Evolutionary conservation across 164 flowering plant genomes (phyloP).

Genomic region (Protea cynaroides): DNA sequence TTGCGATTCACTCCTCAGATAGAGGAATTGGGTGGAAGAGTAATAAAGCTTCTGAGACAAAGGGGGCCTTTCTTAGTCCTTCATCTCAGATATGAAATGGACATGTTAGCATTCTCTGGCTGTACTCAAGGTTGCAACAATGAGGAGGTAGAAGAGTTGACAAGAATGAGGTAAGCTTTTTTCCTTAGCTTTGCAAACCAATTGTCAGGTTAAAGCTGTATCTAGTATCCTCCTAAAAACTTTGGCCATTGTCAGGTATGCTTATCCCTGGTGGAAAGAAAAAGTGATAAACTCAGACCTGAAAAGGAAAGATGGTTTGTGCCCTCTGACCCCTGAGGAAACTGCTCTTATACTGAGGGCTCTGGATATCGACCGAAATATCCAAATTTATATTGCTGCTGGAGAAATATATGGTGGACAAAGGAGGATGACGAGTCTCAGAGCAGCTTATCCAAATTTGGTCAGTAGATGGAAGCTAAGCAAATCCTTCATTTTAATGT

Average conservation of each 20-base stretch:
- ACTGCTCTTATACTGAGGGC: slow-evolving; percentile 69
- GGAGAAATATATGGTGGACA: slow-evolving; percentile 86
- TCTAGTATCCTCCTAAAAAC: not conserved
- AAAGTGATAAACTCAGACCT: slow-evolving; percentile 70
- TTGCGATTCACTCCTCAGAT: slow-evolving; percentile 79
- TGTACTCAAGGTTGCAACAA: slow-evolving; percentile 81
- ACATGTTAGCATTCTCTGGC: slow-evolving; percentile 96
- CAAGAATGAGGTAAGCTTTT: slow-evolving; percentile 74
- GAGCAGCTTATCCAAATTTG: slow-evolving; percentile 66
- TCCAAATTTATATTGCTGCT: slow-evolving; percentile 76
- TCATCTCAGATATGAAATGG: slow-evolving; percentile 98
- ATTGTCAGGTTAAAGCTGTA: not conserved
- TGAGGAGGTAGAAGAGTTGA: slow-evolving; percentile 79
- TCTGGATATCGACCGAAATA: slow-evolving; percentile 50
- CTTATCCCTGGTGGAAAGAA: slow-evolving; percentile 97
- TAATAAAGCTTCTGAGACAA: slow-evolving; percentile 54
- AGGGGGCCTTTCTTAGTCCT: slow-evolving; percentile 87
- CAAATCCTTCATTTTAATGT: not conserved
- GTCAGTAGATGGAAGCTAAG: slow-evolving; percentile 34
- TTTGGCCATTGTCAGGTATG: slow-evolving; percentile 47
- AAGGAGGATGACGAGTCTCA: slow-evolving; percentile 61
- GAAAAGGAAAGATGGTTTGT: slow-evolving; percentile 78
- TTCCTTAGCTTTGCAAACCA: not conserved
- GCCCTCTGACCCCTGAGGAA: slow-evolving; percentile 92
- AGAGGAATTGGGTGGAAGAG: slow-evolving; percentile 79